Evolutionary conservation across 768 basidiomycete genomes (phyloP).

Genomic region (Mycena alexandri): DNA sequence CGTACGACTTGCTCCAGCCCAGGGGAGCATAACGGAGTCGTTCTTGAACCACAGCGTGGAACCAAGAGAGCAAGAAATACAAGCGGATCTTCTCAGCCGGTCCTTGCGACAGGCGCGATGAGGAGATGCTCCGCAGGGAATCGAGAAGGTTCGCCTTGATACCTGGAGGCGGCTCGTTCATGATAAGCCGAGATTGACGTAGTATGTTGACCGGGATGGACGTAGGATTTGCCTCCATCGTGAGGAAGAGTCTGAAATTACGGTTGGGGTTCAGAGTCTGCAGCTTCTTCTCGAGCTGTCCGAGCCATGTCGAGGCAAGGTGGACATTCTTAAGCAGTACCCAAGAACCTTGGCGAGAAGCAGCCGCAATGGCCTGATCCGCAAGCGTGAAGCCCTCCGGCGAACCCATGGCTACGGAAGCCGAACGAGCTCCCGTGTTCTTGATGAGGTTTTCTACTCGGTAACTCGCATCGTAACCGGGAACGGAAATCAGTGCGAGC

Average conservation of each 20-base stretch:
- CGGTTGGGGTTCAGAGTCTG: conserved; percentile 91
- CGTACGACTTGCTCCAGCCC: conserved; percentile 97
- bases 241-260: conserved; percentile 96
- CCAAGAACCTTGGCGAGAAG: conserved; percentile 95
- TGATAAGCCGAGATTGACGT: conserved; percentile 94
- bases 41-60: conserved; percentile 98
- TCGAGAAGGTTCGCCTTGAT: conserved; percentile 97
- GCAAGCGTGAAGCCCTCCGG: conserved; percentile 97
- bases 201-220: conserved; percentile 97
- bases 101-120: conserved; percentile 81
- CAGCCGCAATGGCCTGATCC: conserved; percentile 94
- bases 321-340: conserved; percentile 98
- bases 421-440: conserved; percentile 79
- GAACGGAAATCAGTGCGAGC: conserved; percentile 90
- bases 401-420: conserved; percentile 97
- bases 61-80: conserved; percentile 98
- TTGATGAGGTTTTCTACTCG: conserved; percentile 90
- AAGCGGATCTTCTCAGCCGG: conserved; percentile 93
- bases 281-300: conserved; percentile 95
- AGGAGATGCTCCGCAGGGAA: conserved; percentile 80
- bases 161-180: conserved; percentile 99
- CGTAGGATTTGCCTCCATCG: conserved; percentile 96
- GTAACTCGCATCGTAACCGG: conserved; percentile 99
- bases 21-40: conserved; percentile 95
- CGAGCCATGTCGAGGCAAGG: conserved; percentile 95